Evolutionary conservation across 208 protist genomes (phyloP), one percentile per base, ranked within the genome.

Genomic region (Leishmania tropica): DNA sequence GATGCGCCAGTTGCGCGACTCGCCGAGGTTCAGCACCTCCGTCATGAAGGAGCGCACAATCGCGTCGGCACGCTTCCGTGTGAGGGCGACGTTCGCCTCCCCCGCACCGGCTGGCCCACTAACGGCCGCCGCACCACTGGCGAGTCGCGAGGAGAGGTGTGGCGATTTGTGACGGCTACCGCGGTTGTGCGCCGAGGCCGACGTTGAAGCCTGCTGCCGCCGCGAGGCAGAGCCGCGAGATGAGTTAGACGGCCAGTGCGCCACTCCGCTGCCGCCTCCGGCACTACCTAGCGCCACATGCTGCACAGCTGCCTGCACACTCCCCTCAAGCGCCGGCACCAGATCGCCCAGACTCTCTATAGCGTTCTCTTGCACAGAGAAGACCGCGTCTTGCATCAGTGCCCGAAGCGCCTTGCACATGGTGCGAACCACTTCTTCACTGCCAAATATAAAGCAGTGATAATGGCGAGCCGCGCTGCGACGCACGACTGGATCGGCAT

Each of bases 1-100:
- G 65, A 94, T 83, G 51, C 92, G 90, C 92, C 93, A 96, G 85
- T 93, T 96, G 53, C 83, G 83, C 6, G 93, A 91, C 72, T 89
- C 87, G 37, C 91, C 89, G 45, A 95, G 88, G 74, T 64, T 53
- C 72, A 84, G 79, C 15, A 96, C 77, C 53, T 87, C 81, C 10
- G 84, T 79, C 51, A 90, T 81, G 62, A 95, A 82, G 51, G 70
- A 72, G 17, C 54, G 64, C 11, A 90, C 83, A 15, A 92, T 86
- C 24, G 75, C 15, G 42, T 85, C 76, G 54, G 83, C 83, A 31
- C 87, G 80, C 54, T 84, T 65, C 24, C 73, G 79, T 37, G 82
- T 73, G 40, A 78, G 67, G 28, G 71, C 62, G 11, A 77, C 24
- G 42, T 45, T 48, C 15, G 45, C 54, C 48, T 70, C 75, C 21